These are phyloP conservation scores for Chamaenerion angustifolium DNA, from an alignment of 345 rosid species.

Conservation along the genomic window DNA sequence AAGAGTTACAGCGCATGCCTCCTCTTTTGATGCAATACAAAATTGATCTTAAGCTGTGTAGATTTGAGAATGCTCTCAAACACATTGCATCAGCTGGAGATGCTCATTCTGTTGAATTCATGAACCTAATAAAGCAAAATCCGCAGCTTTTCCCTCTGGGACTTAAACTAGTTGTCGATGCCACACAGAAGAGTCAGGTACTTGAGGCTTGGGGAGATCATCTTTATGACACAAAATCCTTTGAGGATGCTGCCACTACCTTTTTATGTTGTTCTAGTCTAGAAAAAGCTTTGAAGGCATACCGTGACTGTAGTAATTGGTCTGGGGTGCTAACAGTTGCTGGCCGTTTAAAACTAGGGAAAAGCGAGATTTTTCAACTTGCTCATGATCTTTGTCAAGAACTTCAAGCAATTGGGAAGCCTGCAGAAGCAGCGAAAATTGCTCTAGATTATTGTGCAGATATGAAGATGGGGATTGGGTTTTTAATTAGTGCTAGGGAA, in stretches of 20 bases:
- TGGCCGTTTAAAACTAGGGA: conserved; percentile 62
- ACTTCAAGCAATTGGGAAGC: conserved; percentile 86
- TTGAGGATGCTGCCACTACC: conserved; percentile 76
- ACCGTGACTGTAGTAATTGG: conserved; percentile 84
- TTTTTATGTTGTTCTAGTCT: conserved; percentile 64
- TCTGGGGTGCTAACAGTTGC: conserved; percentile 77
- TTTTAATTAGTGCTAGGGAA: conserved; percentile 69
- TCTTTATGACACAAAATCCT: conserved; percentile 58
- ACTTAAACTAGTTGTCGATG: conserved; percentile 55
- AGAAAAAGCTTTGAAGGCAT: conserved; percentile 80
- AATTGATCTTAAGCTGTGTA: conserved; percentile 65
- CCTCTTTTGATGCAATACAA: conserved; percentile 59
- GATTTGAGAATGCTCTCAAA: conserved; percentile 80
- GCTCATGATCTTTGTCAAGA: conserved; percentile 87
- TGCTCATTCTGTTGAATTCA: conserved; percentile 44
- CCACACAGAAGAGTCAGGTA: conserved; percentile 38
- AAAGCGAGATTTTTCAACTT: conserved; percentile 52
- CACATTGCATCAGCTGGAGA: conserved; percentile 80
- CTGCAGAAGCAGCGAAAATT: conserved; percentile 88
- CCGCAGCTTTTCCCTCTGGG: conserved; percentile 77
- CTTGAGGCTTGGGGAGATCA: conserved; percentile 94
- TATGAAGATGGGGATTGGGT: conserved; percentile 45
- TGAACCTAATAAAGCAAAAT: conserved; percentile 63
- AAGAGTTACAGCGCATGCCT: conserved; percentile 63
- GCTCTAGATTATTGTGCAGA: conserved; percentile 79